Evolutionary conservation across 1,139 yeast species (phyloP).

Genomic region (Suhomyces panamericanus): DNA sequence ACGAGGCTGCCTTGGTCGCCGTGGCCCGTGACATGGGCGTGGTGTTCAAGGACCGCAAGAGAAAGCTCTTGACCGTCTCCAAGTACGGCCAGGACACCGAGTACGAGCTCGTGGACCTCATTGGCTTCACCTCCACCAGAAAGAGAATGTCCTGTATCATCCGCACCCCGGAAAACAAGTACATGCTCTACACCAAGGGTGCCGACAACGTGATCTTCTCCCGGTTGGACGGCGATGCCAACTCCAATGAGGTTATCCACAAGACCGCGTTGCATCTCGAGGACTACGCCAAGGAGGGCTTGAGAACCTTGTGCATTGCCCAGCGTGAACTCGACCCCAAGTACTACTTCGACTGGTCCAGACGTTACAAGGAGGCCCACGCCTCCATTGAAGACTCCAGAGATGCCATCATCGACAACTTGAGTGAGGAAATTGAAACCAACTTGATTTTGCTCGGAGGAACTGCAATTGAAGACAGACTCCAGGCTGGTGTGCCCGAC

Average conservation of each 20-base stretch:
- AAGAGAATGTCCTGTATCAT: constrained; percentile 69
- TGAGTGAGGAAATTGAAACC: constrained; percentile 79
- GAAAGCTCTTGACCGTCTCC: constrained; percentile 66
- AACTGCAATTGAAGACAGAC: constrained; percentile 94
- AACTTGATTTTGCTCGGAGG: constrained; percentile 81
- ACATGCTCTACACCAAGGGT: constrained; percentile 80
- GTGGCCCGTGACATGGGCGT: constrained; percentile 94
- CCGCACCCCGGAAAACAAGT: constrained; percentile 46
- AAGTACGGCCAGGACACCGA: constrained; percentile 73
- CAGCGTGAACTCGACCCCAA: constrained; percentile 67
- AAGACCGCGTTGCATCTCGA: constrained; percentile 84
- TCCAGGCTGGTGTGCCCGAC: constrained; percentile 96
- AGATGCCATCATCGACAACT: constrained; percentile 73
- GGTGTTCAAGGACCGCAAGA: constrained; percentile 72
- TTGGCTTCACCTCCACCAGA: constrained; percentile 89
- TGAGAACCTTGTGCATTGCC: constrained; percentile 92
- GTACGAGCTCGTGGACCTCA: constrained; percentile 70
- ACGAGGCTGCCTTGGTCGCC: constrained; percentile 92
- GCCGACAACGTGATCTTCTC: constrained; percentile 91
- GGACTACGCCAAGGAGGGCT: constrained; percentile 94
- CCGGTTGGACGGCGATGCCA: constrained; percentile 50
- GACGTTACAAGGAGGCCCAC: constrained; percentile 67
- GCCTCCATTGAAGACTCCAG: constrained; percentile 73
- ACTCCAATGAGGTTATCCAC: constrained; percentile 37
- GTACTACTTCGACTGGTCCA: constrained; percentile 68